phyloP scores from a whole-genome alignment of 768 basidiomycete genomes.

The Calvatia gigantea region DNA sequence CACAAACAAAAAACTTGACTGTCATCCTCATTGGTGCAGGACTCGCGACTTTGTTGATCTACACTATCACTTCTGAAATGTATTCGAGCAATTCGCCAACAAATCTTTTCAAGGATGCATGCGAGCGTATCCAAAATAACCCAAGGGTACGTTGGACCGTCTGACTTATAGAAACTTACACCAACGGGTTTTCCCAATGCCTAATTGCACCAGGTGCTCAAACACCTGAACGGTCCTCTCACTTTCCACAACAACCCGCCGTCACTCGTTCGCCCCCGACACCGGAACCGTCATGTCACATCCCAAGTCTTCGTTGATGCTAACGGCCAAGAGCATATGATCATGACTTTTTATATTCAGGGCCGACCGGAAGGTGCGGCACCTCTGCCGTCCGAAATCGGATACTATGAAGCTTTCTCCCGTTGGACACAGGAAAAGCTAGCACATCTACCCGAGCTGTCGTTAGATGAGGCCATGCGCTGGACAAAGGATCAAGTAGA shows the following conservation, averaged over 20 bases:
- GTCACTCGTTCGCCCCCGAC: conserved; percentile 68
- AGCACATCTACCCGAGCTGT: conserved; percentile 43
- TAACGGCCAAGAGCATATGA: conserved; percentile 76
- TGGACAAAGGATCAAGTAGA: conserved; percentile 42
- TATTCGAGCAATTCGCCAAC: conserved; percentile 90
- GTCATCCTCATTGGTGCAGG: conserved; percentile 79
- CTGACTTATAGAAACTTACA: neutral
- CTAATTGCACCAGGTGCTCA: conserved; percentile 49
- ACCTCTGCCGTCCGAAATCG: conserved; percentile 30
- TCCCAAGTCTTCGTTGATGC: conserved; percentile 75
- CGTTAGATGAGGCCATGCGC: conserved; percentile 49
- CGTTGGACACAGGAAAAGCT: conserved; percentile 41
- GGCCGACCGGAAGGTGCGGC: conserved; percentile 44
- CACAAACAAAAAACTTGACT: conserved; percentile 44
- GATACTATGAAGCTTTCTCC: conserved; percentile 40
- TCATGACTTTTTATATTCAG: conserved; percentile 80
- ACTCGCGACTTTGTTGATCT: conserved; percentile 69
- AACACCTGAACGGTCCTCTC: conserved; percentile 64
- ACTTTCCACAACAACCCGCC: conserved; percentile 83
- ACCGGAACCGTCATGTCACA: conserved; percentile 77
- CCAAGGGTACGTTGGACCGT: conserved; percentile 29
- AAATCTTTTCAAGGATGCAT: conserved; percentile 65
- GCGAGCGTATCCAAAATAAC: conserved; percentile 49
- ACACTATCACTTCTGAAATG: conserved; percentile 78
- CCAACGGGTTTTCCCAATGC: conserved; percentile 1